Evolutionary conservation across 257 asterid genomes (phyloP).

Genomic region (Dorcoceras hygrometricum): DNA sequence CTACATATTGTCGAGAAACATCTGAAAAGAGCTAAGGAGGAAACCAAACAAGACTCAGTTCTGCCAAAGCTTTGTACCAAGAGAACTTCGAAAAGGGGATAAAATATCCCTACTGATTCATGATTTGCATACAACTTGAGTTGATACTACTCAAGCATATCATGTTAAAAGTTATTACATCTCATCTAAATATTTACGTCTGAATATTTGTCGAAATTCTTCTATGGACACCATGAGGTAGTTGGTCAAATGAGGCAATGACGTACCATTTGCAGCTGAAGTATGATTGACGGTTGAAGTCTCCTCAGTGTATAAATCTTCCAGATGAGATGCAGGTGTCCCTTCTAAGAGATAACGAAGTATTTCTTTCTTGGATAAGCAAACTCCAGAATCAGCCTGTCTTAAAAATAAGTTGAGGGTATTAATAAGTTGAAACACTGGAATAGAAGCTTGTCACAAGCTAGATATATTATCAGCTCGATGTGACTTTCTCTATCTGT

Average conservation of each 20-base stretch:
- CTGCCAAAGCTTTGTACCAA: too few species aligned
- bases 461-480: not conserved
- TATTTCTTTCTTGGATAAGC: constrained; percentile 61
- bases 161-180: too few species aligned
- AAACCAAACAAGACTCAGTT: too few species aligned
- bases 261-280: constrained; percentile 44
- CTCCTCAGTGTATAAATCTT: constrained; percentile 46
- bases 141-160: too few species aligned
- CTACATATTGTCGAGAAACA: not conserved
- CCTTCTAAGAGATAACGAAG: constrained; percentile 57
- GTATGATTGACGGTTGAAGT: constrained; percentile 29
- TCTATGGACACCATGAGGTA: not conserved
- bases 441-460: not conserved
- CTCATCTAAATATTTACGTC: not conserved
- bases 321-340: constrained; percentile 66
- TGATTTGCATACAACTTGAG: too few species aligned
- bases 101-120: not conserved
- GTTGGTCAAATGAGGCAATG: not conserved
- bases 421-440: not conserved
- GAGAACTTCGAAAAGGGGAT: too few species aligned
- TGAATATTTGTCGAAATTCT: not conserved
- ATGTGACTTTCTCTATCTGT: too few species aligned
- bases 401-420: not conserved
- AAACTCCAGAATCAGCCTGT: constrained; percentile 69
- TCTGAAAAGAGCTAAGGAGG: too few species aligned